A percentile compares a stretch with the other conserved stretches of the same genome.
These are phyloP conservation scores for Tolypocladium capitatum DNA, from an alignment of 2,329 filamentous ascomycete species.

Conservation along the genomic window DNA sequence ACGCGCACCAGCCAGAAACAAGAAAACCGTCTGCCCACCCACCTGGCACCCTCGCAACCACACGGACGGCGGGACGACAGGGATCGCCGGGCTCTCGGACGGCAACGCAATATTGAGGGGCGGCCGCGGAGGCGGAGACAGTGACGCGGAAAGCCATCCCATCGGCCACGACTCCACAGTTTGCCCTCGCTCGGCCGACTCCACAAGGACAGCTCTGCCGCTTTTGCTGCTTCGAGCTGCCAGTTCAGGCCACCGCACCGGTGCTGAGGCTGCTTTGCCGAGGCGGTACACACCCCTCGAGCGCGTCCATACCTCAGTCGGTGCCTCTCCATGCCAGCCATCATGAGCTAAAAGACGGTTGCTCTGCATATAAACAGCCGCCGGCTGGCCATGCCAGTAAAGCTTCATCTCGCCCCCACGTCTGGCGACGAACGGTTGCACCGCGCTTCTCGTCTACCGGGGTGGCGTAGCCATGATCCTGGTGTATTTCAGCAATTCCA, in stretches of 20 bases:
- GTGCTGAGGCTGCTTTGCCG: neutral
- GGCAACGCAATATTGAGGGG: neutral
- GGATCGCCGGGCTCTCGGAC: constrained; percentile 2
- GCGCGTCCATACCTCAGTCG: neutral
- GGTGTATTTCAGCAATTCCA: neutral
- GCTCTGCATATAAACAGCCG: neutral
- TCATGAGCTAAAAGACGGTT: neutral
- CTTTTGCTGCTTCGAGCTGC: neutral
- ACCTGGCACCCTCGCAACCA: neutral
- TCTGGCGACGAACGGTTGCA: neutral
- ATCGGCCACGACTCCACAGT: neutral
- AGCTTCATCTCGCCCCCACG: neutral
- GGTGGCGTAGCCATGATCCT: neutral
- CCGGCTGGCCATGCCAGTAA: neutral
- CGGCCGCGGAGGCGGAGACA: constrained; percentile 1
- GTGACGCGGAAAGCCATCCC: neutral
- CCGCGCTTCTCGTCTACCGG: neutral
- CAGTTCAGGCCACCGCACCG: too few relatives aligned
- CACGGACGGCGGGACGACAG: constrained; percentile 1
- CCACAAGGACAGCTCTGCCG: neutral
- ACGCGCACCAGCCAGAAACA: neutral
- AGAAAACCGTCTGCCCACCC: neutral
- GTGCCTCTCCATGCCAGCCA: neutral
- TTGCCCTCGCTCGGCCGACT: neutral
- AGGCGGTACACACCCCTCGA: neutral